These are phyloP conservation scores for Boeremia lycopersici DNA, from an alignment of 2,329 filamentous ascomycete genomes.

Conservation along the genomic window DNA sequence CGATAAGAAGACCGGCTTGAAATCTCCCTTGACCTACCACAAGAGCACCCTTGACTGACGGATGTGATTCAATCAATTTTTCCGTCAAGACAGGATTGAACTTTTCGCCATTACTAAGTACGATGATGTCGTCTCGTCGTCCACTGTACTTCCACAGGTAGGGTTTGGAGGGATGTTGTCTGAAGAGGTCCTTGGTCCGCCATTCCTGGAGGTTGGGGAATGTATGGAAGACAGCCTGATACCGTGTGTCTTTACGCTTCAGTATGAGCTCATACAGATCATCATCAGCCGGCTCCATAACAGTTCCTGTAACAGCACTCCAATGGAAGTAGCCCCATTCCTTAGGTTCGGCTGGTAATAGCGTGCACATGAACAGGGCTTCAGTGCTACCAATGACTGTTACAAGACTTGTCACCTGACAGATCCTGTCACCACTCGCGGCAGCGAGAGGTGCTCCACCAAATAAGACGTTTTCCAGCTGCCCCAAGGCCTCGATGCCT, in stretches of 20 bases:
- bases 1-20: conserved; percentile 29
- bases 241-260: background rate
- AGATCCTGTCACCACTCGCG: conserved; percentile 17
- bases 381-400: conserved; percentile 15
- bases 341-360: background rate
- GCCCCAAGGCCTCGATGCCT: conserved; percentile 5
- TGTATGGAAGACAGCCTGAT: conserved; percentile 9
- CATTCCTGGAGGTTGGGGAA: conserved; percentile 11
- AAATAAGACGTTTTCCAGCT: conserved; percentile 12
- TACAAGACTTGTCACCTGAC: conserved; percentile 12
- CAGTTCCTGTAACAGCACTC: conserved; percentile 6
- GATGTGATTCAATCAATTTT: conserved; percentile 17
- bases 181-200: conserved; percentile 25
- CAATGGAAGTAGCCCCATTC: conserved; percentile 18
- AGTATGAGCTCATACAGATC: conserved; percentile 9
- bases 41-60: conserved; percentile 20
- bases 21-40: conserved; percentile 28
- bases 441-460: conserved; percentile 17
- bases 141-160: conserved; percentile 34
- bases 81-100: conserved; percentile 32
- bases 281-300: conserved; percentile 9
- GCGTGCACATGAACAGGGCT: conserved; percentile 6
- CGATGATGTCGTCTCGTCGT: conserved; percentile 43
- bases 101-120: conserved; percentile 41
- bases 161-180: conserved; percentile 23